A percentile compares a stretch with the other conserved stretches of the same genome.
These are phyloP conservation scores for Boletus reticuloceps DNA, from an alignment of 768 basidiomycete species.

Conservation along the genomic window DNA sequence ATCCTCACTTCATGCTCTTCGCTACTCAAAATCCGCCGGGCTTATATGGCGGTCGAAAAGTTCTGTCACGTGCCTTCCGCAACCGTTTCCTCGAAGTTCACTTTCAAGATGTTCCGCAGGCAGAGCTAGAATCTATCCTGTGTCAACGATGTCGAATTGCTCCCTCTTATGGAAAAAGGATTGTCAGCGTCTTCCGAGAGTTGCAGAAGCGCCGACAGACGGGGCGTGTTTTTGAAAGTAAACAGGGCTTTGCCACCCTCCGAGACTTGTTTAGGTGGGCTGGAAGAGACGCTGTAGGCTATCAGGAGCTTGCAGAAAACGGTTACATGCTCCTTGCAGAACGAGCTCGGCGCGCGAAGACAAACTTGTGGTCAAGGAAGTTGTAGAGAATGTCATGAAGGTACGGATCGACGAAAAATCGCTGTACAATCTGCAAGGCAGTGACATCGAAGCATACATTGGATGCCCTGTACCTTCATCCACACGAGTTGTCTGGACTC, in stretches of 20 bases:
- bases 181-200: slow-evolving; percentile 90
- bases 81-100: slow-evolving; percentile 98
- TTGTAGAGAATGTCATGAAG: slow-evolving; percentile 87
- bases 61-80: slow-evolving; percentile 92
- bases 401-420: slow-evolving; percentile 72
- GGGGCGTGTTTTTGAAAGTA: slow-evolving; percentile 94
- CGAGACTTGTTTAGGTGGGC: slow-evolving; percentile 99
- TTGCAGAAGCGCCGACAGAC: slow-evolving; percentile 90
- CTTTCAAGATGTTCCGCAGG: slow-evolving; percentile 94
- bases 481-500: slow-evolving; percentile 81
- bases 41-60: slow-evolving; percentile 91
- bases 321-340: slow-evolving; percentile 98
- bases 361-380: slow-evolving; percentile 84
- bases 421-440: slow-evolving; percentile 60
- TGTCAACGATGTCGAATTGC: slow-evolving; percentile 90
- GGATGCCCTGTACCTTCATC: slow-evolving; percentile 50
- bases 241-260: slow-evolving; percentile 93
- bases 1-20: slow-evolving; percentile 96
- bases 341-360: slow-evolving; percentile 83
- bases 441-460: slow-evolving; percentile 47
- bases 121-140: slow-evolving; percentile 91
- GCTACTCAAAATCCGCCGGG: slow-evolving; percentile 98
- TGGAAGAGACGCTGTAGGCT: slow-evolving; percentile 80
- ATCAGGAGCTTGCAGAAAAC: slow-evolving; percentile 91
- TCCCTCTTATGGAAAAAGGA: slow-evolving; percentile 87